Conservation (phyloP, 2,329 filamentous ascomycete species). For the Calonectria ilicicola region DNA sequence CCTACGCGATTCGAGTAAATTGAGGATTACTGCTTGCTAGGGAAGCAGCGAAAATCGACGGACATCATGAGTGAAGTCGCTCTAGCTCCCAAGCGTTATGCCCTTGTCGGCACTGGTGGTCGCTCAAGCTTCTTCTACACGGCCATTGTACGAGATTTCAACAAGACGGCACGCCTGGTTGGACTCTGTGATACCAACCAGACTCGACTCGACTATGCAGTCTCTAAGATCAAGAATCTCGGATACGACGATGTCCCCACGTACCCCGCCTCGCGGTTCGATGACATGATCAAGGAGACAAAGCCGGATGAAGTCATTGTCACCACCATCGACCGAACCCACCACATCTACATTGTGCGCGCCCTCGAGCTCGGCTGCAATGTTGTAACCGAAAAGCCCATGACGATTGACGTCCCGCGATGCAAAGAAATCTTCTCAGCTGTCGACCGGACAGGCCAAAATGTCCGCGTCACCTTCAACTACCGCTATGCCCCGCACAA, state of each 20-base stretch:
- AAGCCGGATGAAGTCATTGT: conserved; percentile 72
- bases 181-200: conserved; percentile 71
- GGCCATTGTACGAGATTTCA: conserved; percentile 66
- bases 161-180: conserved; percentile 62
- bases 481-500: conserved; percentile 76
- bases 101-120: conserved; percentile 69
- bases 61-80: conserved; percentile 1
- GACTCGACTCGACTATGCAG: conserved; percentile 69
- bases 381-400: conserved; percentile 74
- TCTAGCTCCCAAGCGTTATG: conserved; percentile 56
- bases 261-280: conserved; percentile 66
- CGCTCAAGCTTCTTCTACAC: conserved; percentile 72
- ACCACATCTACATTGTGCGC: conserved; percentile 70
- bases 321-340: conserved; percentile 72
- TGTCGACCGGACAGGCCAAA: conserved; percentile 48
- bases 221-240: conserved; percentile 58
- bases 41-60: background rate
- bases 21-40: background rate
- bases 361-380: conserved; percentile 70
- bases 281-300: conserved; percentile 67
- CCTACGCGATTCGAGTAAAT: background rate
- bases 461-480: conserved; percentile 72
- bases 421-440: conserved; percentile 61
- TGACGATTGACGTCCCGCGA: conserved; percentile 70
- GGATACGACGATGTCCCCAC: conserved; percentile 64